These are phyloP conservation scores for Amanita subjunquillea DNA, from an alignment of 768 basidiomycete species.

Conservation along the genomic window DNA sequence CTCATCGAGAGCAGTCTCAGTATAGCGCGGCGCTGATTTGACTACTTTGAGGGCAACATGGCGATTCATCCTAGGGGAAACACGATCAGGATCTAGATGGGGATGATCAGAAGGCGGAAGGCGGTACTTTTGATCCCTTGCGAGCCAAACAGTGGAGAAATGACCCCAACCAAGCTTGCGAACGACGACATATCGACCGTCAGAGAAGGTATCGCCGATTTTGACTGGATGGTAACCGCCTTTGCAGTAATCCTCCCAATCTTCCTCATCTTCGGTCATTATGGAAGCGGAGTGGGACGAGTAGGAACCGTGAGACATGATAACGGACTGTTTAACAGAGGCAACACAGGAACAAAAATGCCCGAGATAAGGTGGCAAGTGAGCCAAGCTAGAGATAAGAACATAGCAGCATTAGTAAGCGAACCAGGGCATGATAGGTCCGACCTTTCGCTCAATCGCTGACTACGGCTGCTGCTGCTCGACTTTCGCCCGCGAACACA, in stretches of 20 bases:
- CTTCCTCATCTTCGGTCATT: slow-evolving; percentile 89
- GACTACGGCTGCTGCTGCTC: not conserved
- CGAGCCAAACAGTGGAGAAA: slow-evolving; percentile 90
- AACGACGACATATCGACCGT: slow-evolving; percentile 82
- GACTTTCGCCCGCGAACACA: not conserved
- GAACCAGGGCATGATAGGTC: not conserved
- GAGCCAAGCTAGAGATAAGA: slow-evolving; percentile 3
- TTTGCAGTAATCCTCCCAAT: slow-evolving; percentile 79
- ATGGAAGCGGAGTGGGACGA: slow-evolving; percentile 65
- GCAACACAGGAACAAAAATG: not conserved
- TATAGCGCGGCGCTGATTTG: slow-evolving; percentile 94
- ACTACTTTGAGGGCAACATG: slow-evolving; percentile 99
- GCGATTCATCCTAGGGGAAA: slow-evolving; percentile 62
- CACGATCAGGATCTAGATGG: slow-evolving; percentile 1
- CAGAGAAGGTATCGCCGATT: slow-evolving; percentile 85
- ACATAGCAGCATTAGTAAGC: not conserved
- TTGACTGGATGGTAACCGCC: slow-evolving; percentile 90
- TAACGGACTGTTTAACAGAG: slow-evolving; percentile 9
- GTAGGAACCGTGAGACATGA: slow-evolving; percentile 66
- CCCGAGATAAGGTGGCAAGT: slow-evolving; percentile 7
- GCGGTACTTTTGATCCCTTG: slow-evolving; percentile 69
- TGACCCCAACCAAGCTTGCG: slow-evolving; percentile 95
- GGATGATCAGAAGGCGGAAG: slow-evolving; percentile 2
- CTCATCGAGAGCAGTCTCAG: slow-evolving; percentile 96
- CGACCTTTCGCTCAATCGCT: not conserved